These are phyloP conservation scores for Anaeromyces robustus DNA, from an alignment of 192 early-diverging fungal genomes.

Conservation along the genomic window DNA sequence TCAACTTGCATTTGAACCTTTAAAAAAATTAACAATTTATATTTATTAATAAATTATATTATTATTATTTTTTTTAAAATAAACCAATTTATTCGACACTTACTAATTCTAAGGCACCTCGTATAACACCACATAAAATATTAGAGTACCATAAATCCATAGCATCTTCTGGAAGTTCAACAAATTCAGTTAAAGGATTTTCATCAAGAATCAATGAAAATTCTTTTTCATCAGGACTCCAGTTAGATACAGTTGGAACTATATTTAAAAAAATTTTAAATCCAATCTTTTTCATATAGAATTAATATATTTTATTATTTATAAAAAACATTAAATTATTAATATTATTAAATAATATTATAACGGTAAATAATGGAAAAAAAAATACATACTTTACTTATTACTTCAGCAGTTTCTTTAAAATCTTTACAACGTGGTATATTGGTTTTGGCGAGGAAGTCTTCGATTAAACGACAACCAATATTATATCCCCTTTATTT, in stretches of 20 bases:
- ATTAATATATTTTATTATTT: not conserved
- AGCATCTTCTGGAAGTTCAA: slow-evolving; percentile 77
- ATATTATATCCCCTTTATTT: slow-evolving; percentile 86
- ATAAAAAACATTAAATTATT: slow-evolving; percentile 2
- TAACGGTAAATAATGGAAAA: no score
- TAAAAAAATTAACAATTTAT: no score
- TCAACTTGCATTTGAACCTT: slow-evolving; percentile 82
- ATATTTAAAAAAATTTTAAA: slow-evolving; percentile 95
- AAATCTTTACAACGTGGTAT: slow-evolving; percentile 76
- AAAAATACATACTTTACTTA: slow-evolving; percentile 61
- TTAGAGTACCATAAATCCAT: slow-evolving; percentile 91
- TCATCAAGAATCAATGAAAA: slow-evolving; percentile 91
- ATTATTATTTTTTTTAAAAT: slow-evolving; percentile 5
- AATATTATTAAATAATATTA: not conserved
- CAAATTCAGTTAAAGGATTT: slow-evolving; percentile 94
- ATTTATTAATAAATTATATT: not conserved
- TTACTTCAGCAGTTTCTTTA: slow-evolving; percentile 77
- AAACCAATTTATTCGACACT: not conserved
- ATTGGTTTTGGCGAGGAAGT: slow-evolving; percentile 72
- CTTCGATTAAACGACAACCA: slow-evolving; percentile 85
- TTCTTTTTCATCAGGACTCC: slow-evolving; percentile 67
- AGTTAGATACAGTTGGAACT: slow-evolving; percentile 63
- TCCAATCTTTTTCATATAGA: slow-evolving; percentile 37
- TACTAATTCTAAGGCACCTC: slow-evolving; percentile 94
- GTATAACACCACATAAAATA: slow-evolving; percentile 79